Evolutionary conservation across 73 alveolate genomes (phyloP).

Genomic region (Strombidium stylifer): DNA sequence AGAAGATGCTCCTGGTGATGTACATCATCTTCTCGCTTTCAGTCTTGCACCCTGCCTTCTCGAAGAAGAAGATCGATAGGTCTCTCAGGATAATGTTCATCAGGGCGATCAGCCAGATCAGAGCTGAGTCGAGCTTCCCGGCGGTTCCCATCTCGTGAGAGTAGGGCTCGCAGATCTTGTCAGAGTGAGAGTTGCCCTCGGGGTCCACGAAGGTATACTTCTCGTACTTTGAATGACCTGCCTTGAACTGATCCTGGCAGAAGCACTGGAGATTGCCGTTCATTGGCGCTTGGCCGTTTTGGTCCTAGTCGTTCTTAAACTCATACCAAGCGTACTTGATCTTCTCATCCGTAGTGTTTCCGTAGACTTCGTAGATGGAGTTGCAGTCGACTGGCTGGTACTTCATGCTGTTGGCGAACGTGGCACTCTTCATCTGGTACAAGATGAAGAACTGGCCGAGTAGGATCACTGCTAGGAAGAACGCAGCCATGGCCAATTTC

Average conservation of each 20-base stretch:
- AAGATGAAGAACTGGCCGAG: slow-evolving; percentile 7
- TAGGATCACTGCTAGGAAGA: neutral
- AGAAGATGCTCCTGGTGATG: slow-evolving; percentile 29
- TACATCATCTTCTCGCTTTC: slow-evolving; percentile 21
- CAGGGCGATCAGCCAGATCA: slow-evolving; percentile 24
- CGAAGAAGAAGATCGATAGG: slow-evolving; percentile 1
- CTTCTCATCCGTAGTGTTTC: neutral
- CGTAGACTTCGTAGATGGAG: neutral
- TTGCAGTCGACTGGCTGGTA: slow-evolving; percentile 18
- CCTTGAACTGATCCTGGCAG: slow-evolving; percentile 4
- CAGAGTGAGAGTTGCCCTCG: neutral
- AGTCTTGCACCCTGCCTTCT: slow-evolving; percentile 39
- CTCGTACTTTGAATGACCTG: neutral
- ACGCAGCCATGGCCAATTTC: neutral
- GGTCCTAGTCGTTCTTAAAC: too few species aligned
- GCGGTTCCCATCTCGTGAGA: slow-evolving; percentile 2
- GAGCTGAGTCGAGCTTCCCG: slow-evolving; percentile 12
- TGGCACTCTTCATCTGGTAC: too few species aligned
- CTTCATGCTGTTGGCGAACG: neutral
- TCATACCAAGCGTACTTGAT: neutral
- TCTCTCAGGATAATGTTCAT: slow-evolving; percentile 30
- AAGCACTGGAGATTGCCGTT: slow-evolving; percentile 29
- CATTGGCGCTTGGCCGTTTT: too few species aligned
- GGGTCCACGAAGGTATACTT: neutral
- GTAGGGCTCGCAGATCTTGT: slow-evolving; percentile 14